Evolutionary conservation across 2,329 filamentous ascomycete species (phyloP).

Genomic region (Apiospora pterosperma): DNA sequence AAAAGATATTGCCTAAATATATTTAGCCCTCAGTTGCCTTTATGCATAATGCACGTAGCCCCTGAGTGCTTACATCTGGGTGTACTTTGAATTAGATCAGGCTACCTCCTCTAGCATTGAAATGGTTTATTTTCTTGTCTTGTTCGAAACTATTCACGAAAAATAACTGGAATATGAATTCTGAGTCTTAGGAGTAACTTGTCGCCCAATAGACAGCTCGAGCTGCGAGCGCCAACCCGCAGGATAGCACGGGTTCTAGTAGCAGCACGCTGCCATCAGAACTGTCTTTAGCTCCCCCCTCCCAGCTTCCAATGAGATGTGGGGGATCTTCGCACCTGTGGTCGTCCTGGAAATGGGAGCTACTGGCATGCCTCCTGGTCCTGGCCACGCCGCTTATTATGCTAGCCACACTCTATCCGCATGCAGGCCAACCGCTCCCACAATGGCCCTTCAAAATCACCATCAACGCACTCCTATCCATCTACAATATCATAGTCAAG

Average conservation of each 20-base stretch:
- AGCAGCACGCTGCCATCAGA: not conserved
- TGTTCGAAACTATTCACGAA: no score
- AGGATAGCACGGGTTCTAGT: not conserved
- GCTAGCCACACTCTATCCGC: conserved; percentile 11
- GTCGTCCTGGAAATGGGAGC: conserved; percentile 9
- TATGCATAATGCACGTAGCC: no score
- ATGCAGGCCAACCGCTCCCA: conserved; percentile 9
- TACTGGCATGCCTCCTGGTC: conserved; percentile 7
- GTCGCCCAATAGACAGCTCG: not conserved
- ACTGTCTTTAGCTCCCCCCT: not conserved
- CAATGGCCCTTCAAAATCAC: conserved; percentile 11
- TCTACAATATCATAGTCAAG: conserved; percentile 9
- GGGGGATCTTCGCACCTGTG: not conserved
- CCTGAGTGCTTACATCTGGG: no score
- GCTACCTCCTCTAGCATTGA: no score
- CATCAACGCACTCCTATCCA: conserved; percentile 11
- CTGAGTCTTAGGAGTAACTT: not conserved
- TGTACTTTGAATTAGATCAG: no score
- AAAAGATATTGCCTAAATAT: no score
- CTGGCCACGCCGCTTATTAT: conserved; percentile 9
- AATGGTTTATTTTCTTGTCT: no score
- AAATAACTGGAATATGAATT: no score
- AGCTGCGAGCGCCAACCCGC: not conserved
- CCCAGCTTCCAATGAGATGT: not conserved
- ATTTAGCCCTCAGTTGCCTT: no score